These are phyloP conservation scores for Glaciozyma antarctica DNA, from an alignment of 768 basidiomycete genomes.

Conservation along the genomic window DNA sequence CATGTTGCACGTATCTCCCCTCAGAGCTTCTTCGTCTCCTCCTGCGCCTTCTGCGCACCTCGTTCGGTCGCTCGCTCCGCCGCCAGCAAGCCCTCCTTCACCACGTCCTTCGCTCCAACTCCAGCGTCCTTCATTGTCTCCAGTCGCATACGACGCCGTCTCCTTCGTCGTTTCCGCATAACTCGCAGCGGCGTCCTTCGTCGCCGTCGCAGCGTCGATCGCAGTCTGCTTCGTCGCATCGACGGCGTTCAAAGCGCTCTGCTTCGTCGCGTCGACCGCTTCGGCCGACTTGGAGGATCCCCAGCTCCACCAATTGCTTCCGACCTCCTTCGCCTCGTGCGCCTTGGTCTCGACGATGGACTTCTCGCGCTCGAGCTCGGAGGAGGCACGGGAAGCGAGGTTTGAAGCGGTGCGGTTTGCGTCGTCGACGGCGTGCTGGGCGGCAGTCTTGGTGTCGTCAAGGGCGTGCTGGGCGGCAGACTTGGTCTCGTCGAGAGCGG, in stretches of 20 bases:
- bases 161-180: not conserved
- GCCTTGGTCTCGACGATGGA: not conserved
- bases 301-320: not conserved
- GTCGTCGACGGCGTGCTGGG: not conserved
- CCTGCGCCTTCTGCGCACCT: not conserved
- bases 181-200: not conserved
- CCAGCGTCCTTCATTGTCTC: not conserved
- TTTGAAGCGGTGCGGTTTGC: not conserved
- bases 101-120: not conserved
- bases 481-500: not conserved
- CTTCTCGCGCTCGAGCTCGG: slow-evolving; percentile 1
- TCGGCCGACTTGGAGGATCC: not conserved
- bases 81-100: not conserved
- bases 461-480: not conserved
- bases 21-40: not conserved
- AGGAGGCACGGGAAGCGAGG: not conserved
- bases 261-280: not conserved
- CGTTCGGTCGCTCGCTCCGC: not conserved
- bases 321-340: not conserved
- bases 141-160: not conserved
- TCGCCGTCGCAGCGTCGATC: not conserved
- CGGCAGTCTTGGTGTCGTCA: too few species aligned
- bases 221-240: not conserved
- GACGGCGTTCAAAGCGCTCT: not conserved
- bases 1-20: not conserved